Percentiles rank a stretch among this genome's conserved stretches.
phyloP scores from a whole-genome alignment of 345 rosid species.

The Erodium maritimum region DNA sequence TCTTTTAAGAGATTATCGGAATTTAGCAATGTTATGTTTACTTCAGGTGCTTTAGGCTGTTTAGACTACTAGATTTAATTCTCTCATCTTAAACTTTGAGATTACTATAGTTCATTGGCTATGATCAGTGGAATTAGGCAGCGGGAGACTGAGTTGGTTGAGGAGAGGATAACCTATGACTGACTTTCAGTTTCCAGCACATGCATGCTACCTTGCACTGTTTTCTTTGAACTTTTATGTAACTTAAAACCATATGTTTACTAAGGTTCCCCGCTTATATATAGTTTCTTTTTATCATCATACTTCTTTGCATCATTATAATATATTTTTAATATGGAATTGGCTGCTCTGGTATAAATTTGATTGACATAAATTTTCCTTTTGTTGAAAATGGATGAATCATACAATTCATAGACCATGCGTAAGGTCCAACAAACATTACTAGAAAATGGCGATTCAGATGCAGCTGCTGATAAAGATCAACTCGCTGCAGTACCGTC shows the following conservation, averaged over 20 bases:
- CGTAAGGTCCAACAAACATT: conserved; percentile 68
- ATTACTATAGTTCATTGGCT: background rate
- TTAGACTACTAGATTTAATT: background rate
- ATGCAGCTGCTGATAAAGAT: conserved; percentile 26
- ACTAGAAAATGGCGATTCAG: conserved; percentile 24
- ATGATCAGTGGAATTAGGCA: background rate
- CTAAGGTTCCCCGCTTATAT: background rate
- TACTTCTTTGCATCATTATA: background rate
- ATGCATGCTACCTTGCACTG: background rate
- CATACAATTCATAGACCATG: conserved; percentile 52
- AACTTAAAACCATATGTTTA: background rate
- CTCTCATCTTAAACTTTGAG: background rate
- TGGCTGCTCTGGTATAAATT: background rate
- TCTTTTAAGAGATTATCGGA: background rate
- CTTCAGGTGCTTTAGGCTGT: conserved; percentile 1
- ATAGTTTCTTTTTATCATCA: background rate
- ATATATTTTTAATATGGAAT: background rate
- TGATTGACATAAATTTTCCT: background rate
- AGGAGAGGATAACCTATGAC: background rate
- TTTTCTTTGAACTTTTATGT: background rate
- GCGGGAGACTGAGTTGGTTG: background rate
- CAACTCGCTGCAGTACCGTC: conserved; percentile 24
- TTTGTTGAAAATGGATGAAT: conserved; percentile 15
- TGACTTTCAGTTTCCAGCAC: background rate
- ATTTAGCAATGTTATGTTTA: background rate